These are phyloP conservation scores for Alternaria alternata DNA, from an alignment of 2,329 filamentous ascomycete species.

Conservation along the genomic window DNA sequence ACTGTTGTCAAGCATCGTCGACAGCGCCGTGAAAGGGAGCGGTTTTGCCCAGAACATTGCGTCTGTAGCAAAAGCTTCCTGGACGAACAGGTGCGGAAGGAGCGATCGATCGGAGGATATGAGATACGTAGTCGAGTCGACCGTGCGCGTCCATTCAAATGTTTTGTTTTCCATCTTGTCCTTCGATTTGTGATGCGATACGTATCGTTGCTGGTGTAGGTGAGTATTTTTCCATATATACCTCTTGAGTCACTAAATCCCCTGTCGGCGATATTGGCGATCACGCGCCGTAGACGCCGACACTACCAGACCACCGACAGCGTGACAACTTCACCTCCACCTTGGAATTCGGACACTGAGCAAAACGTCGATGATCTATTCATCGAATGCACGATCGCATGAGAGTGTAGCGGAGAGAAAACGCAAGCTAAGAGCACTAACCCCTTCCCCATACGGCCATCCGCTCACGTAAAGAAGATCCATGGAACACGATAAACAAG, in stretches of 20 bases:
- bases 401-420: no score
- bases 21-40: conserved; percentile 24
- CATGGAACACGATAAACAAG: no score
- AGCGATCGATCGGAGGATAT: conserved; percentile 40
- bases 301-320: background rate
- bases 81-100: conserved; percentile 41
- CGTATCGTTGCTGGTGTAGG: background rate
- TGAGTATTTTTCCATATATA: conserved; percentile 1
- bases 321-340: background rate
- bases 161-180: conserved; percentile 26
- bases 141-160: conserved; percentile 35
- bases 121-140: conserved; percentile 31
- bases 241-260: conserved; percentile 1
- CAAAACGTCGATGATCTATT: background rate
- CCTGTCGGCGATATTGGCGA: background rate
- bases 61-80: conserved; percentile 37
- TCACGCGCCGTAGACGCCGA: conserved; percentile 10
- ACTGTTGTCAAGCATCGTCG: conserved; percentile 43
- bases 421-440: no score
- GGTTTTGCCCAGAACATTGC: conserved; percentile 46
- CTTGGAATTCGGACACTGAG: background rate
- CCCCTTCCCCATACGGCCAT: no score
- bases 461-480: no score
- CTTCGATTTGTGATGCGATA: background rate
- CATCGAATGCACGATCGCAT: background rate